Conservation (phyloP, 129 eudicot species). For the Helichrysum umbraculigerum region DNA sequence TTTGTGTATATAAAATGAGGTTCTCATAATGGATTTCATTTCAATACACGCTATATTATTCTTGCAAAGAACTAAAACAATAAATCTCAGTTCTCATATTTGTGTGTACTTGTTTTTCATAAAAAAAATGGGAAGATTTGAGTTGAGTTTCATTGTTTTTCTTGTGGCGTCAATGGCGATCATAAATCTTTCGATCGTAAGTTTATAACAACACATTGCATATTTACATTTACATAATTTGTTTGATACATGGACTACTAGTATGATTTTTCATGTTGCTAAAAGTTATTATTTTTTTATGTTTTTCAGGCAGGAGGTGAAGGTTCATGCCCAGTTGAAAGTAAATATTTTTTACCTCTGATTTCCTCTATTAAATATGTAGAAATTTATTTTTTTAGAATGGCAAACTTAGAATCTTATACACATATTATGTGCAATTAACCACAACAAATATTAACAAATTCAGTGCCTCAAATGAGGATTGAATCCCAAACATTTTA, state of each 20-base stretch:
- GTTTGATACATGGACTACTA: background rate
- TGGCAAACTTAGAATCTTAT: too few species aligned
- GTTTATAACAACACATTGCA: background rate
- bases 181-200: conserved; percentile 18
- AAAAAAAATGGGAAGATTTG: conserved; percentile 17
- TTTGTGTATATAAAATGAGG: background rate
- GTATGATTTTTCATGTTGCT: background rate
- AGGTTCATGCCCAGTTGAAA: conserved; percentile 20
- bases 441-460: too few species aligned
- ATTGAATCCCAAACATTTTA: too few species aligned
- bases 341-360: background rate
- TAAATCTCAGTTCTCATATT: background rate
- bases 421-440: too few species aligned
- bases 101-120: background rate
- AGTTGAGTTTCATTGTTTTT: conserved; percentile 12
- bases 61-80: background rate
- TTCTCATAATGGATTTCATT: background rate
- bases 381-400: background rate
- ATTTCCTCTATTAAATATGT: too few species aligned
- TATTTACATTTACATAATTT: background rate
- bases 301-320: conserved; percentile 19
- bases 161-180: conserved; percentile 24
- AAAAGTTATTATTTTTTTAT: background rate
- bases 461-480: too few species aligned
- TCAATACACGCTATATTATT: background rate